A percentile compares a stretch with the other conserved stretches of the same genome.
Evolutionary conservation across 2,329 filamentous ascomycete species (phyloP).

Genomic region (Nemania sp.): DNA sequence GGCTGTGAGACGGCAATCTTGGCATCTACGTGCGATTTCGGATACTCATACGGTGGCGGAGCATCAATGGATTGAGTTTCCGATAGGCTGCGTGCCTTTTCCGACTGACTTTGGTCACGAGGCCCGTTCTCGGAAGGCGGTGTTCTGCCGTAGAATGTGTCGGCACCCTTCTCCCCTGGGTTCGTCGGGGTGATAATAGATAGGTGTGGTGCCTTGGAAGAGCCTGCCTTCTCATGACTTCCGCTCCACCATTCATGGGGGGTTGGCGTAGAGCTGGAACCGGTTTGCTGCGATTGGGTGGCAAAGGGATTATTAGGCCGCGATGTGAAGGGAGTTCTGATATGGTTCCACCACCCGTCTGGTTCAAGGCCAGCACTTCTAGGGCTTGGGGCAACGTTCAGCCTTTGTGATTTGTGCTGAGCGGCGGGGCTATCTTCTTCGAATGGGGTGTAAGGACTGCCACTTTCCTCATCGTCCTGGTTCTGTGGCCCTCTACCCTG

Average conservation of each 20-base stretch:
- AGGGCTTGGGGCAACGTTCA: constrained; percentile 55
- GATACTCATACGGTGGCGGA: constrained; percentile 69
- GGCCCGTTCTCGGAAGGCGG: constrained; percentile 49
- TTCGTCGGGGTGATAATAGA: constrained; percentile 38
- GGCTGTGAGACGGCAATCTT: constrained; percentile 69
- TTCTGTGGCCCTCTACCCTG: constrained; percentile 50
- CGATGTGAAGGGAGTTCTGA: constrained; percentile 75
- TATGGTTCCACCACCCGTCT: constrained; percentile 82
- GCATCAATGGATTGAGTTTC: constrained; percentile 56
- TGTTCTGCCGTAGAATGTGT: constrained; percentile 35
- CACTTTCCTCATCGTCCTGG: constrained; percentile 62
- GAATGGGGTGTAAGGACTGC: constrained; percentile 74
- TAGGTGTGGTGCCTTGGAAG: constrained; percentile 37
- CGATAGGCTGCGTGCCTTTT: constrained; percentile 57
- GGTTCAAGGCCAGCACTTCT: constrained; percentile 69
- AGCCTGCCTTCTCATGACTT: constrained; percentile 44
- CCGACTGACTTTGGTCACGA: constrained; percentile 46
- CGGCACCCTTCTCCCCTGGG: constrained; percentile 36
- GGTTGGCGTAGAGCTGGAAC: constrained; percentile 34
- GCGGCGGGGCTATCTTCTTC: constrained; percentile 70
- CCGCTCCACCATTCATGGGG: constrained; percentile 49
- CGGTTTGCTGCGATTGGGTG: constrained; percentile 50
- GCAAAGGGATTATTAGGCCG: constrained; percentile 60
- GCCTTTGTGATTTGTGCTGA: constrained; percentile 55
- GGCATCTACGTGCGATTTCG: constrained; percentile 55